Evolutionary conservation across 805 yeast species (phyloP).

Genomic region (Ogataea thermomethanolica): DNA sequence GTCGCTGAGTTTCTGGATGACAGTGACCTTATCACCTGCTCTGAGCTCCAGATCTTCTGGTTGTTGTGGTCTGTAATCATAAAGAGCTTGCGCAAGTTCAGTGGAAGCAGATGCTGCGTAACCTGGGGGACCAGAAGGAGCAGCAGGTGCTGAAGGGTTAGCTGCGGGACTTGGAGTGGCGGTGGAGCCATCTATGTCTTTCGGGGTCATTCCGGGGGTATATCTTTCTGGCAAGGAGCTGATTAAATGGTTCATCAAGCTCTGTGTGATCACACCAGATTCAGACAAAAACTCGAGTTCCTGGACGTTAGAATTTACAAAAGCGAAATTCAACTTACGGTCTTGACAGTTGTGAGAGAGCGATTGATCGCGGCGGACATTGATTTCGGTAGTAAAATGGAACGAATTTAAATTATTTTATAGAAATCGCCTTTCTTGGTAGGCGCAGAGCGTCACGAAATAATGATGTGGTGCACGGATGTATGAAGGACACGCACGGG

Average conservation of each 20-base stretch:
- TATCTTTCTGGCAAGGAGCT: conserved; percentile 56
- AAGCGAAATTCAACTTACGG: conserved; percentile 31
- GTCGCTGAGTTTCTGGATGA: conserved; percentile 68
- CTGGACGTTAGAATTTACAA: conserved; percentile 15
- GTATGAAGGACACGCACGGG: not conserved
- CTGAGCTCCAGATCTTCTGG: conserved; percentile 64
- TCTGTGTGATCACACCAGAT: conserved; percentile 64
- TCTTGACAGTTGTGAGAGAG: conserved; percentile 67
- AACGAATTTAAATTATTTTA: not conserved
- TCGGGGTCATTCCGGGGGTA: conserved; percentile 38
- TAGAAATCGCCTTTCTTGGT: conserved; percentile 1
- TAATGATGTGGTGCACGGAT: conserved; percentile 5
- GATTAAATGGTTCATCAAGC: conserved; percentile 48
- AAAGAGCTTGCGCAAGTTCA: conserved; percentile 62
- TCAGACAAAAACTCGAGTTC: conserved; percentile 79
- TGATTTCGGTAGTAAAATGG: not conserved
- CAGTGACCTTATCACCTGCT: conserved; percentile 66
- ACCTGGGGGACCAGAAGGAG: conserved; percentile 11
- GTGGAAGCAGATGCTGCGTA: conserved; percentile 6
- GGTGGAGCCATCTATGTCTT: conserved; percentile 24
- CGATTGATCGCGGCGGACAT: conserved; percentile 66
- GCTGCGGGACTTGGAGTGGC: not conserved
- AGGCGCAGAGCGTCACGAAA: conserved; percentile 2
- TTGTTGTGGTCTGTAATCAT: conserved; percentile 72
- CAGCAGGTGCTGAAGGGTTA: conserved; percentile 1